Evolutionary conservation across 2,329 filamentous ascomycete genomes (phyloP).

Genomic region (Venturia nashicola): DNA sequence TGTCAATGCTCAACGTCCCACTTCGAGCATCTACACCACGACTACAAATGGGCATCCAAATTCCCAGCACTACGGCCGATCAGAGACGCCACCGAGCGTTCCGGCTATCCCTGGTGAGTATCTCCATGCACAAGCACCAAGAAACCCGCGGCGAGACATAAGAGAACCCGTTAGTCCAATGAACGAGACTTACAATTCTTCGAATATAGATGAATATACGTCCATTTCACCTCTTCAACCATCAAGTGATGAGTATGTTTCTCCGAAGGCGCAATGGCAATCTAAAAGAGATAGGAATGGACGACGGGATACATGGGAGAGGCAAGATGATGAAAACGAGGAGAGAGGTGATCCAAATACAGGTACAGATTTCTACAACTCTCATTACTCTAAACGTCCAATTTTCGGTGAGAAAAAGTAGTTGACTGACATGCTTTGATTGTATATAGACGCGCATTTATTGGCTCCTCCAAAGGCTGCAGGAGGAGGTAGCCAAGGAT

Average conservation of each 20-base stretch:
- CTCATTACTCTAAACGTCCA: not conserved
- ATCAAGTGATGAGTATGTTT: not conserved
- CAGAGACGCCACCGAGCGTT: not conserved
- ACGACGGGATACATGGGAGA: too few species aligned
- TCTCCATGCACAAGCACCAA: not conserved
- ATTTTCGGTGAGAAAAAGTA: not conserved
- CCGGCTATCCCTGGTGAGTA: not conserved
- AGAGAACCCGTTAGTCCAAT: not conserved
- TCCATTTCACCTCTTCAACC: not conserved
- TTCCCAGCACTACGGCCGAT: not conserved
- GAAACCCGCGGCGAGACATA: not conserved
- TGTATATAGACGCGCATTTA: not conserved
- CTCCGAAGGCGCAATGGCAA: not conserved
- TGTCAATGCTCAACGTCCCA: not conserved
- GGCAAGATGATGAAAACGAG: not conserved
- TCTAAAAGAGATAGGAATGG: too few species aligned
- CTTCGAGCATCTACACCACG: not conserved
- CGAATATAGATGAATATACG: not conserved
- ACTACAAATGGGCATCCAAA: not conserved
- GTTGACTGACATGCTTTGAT: not conserved
- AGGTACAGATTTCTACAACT: not conserved
- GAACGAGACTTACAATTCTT: not conserved
- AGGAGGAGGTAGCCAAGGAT: not conserved
- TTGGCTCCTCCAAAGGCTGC: not conserved
- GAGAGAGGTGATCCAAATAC: not conserved